Percentiles rank a stretch among this genome's conserved stretches.
phyloP scores from a whole-genome alignment of 768 basidiomycete genomes.

The Hebeloma cylindrosporum region DNA sequence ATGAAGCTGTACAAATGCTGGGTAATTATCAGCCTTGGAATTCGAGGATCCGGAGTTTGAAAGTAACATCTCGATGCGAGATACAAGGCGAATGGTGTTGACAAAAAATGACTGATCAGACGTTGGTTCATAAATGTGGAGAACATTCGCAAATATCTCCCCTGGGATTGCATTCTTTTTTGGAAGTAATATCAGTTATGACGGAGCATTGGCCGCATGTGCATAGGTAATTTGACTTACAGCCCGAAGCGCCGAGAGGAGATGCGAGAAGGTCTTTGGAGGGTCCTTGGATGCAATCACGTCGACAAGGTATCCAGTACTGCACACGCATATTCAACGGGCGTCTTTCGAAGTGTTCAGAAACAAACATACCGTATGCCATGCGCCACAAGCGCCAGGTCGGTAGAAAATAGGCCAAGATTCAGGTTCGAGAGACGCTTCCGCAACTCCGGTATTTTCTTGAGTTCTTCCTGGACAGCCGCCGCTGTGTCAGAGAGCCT shows the following conservation, averaged over 20 bases:
- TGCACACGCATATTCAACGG: constrained; percentile 18
- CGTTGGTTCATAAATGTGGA: constrained; percentile 45
- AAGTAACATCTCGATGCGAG: constrained; percentile 9
- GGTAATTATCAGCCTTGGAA: not conserved
- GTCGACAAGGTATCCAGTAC: constrained; percentile 55
- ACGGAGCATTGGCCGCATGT: too few relatives aligned
- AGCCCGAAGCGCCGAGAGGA: constrained; percentile 41
- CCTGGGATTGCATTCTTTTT: not conserved
- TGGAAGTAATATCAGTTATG: too few relatives aligned
- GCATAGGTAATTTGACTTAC: constrained; percentile 27
- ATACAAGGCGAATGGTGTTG: constrained; percentile 33
- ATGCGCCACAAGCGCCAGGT: constrained; percentile 15
- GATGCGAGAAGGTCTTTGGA: constrained; percentile 29
- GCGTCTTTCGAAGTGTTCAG: too few relatives aligned
- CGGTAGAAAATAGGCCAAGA: constrained; percentile 11
- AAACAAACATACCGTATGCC: constrained; percentile 13
- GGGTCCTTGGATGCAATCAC: constrained; percentile 38
- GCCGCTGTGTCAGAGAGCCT: too few relatives aligned
- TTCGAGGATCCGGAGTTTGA: not conserved
- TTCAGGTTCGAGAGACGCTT: constrained; percentile 10
- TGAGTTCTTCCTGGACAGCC: constrained; percentile 5
- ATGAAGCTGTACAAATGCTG: constrained; percentile 13
- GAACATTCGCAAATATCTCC: constrained; percentile 38
- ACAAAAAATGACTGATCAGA: constrained; percentile 59
- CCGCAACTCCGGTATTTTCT: constrained; percentile 3